Base-by-base conservation (phyloP, 2,329 filamentous ascomycete genomes). In the Aspergillus proliferans region DNA sequence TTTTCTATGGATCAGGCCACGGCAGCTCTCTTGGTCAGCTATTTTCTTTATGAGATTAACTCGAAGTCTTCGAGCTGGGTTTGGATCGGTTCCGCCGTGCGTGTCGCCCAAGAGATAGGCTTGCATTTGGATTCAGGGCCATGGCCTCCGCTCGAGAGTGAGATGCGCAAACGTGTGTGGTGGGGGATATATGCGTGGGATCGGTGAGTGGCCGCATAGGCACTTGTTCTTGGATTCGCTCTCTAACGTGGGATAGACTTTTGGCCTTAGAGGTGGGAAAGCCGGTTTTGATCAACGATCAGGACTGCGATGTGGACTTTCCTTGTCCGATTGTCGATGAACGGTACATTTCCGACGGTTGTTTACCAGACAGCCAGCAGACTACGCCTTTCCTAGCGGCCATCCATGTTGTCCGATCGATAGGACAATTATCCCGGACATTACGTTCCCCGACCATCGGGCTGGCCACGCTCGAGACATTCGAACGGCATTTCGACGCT, bases 171-270 rank as follows among this genome's bases (percentile, higher is more conserved):
- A 52, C 80, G 91, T 48, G 82, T 93, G 2, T 98, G 92, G 92
- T 98, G 93, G 90, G 83, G 88, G 12, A 82, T 95, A 49, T 97
- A 97, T 69, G 82, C 89, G 41, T 83, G 91, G 72, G 93, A 98
- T 71, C 83, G 90, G 82, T 84, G 65, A 63, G 75, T 64, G 6
- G n/a, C 28, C 45, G 42, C 26, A 12, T 28, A 30, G 47, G 38
- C 12, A 26, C 22, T 28, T 45, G 5, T 33, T 51, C 7, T 40
- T 42, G 6, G 1, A 14, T 10, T 34, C n/a, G 6, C 21, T 38
- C 34, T 40, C 52, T 58, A 40, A 55, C 39, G 43, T 26, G 6
- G 22, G 41, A 43, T 59, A 85, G 83, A 53, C 79, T 87, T 22
- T 73, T 94, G 45, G 84, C 89, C 0, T 75, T 95, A 10, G 91